phyloP scores from a whole-genome alignment of 306 rosid species.

The Inga laurina region DNA sequence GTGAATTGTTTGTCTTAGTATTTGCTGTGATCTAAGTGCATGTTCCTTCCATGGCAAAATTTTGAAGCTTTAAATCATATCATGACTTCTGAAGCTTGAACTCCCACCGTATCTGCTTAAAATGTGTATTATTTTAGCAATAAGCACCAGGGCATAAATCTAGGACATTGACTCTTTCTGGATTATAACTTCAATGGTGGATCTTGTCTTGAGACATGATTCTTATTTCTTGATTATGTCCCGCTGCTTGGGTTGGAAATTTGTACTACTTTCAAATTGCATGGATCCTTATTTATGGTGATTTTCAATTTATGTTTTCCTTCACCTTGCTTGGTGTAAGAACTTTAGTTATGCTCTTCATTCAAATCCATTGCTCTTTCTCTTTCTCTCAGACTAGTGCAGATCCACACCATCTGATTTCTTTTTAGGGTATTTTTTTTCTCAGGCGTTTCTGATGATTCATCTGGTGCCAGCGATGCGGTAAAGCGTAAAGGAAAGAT shows the following conservation, averaged over 20 bases:
- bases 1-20: neutral
- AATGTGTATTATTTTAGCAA: neutral
- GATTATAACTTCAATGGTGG: neutral
- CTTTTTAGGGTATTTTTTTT: neutral
- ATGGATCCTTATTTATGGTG: neutral
- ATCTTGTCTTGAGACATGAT: neutral
- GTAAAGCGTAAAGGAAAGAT: slow-evolving; percentile 28
- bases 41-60: neutral
- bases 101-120: slow-evolving; percentile 8
- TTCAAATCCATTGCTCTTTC: neutral
- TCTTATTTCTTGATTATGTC: neutral
- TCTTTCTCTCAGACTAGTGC: neutral
- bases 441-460: slow-evolving; percentile 60
- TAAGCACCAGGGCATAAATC: neutral
- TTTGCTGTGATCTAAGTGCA: neutral
- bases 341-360: neutral
- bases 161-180: neutral
- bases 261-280: neutral
- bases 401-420: neutral
- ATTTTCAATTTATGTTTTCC: neutral
- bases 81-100: neutral
- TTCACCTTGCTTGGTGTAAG: neutral
- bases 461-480: slow-evolving; percentile 39
- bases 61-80: neutral
- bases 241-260: neutral